Evolutionary conservation across 345 rosid species (phyloP), one percentile per base, ranked within the genome.

Genomic region (Arabis hirsuta): DNA sequence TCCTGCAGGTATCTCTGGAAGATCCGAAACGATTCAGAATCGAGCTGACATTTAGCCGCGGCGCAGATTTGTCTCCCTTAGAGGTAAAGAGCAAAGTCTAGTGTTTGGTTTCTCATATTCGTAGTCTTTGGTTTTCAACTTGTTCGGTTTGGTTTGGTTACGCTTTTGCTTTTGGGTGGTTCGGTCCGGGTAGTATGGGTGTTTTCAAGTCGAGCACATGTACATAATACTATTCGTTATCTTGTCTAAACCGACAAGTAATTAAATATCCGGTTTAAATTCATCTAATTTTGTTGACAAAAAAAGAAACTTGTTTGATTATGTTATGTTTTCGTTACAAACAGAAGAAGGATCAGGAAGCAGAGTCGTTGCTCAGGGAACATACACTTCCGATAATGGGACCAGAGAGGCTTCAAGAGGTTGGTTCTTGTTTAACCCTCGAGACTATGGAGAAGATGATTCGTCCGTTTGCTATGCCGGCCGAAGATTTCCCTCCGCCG

Each of bases 301-400:
- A 36, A 7, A 36, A 36, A 36, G 3, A 8, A 36, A 36, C 41
- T 36, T 36, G 3, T 36, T 19, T 31, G 8, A 72, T 56, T 62
- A 27, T 26, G 29, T 29, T 61, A 5, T 43, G 16, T 16, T 16
- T 16, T 16, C 16, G 55, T 38, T 13, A 69, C 42, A 62, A 62
- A 57, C 63, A 80, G 96, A 88, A 63, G 82, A 85, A 90, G 16
- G 92, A 85, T 65, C 65, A 78, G 34, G 84, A 86, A 72, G 96
- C 92, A 6, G 77, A 83, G 20, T 85, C 90, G 14, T 81, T 92
- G 77, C 96, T 82, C 39, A 84, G 89, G 83, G 99, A 96, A 80
- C 99, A 96, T 81, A 90, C 95, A 7, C 87, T 96, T 54, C 99
- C 97, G 11, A 89, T 96, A 77, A 96, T 87, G 96, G 96, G 99